Base-by-base conservation (phyloP, 2,329 filamentous ascomycete genomes). In the Paraphoma chrysanthemicola region DNA sequence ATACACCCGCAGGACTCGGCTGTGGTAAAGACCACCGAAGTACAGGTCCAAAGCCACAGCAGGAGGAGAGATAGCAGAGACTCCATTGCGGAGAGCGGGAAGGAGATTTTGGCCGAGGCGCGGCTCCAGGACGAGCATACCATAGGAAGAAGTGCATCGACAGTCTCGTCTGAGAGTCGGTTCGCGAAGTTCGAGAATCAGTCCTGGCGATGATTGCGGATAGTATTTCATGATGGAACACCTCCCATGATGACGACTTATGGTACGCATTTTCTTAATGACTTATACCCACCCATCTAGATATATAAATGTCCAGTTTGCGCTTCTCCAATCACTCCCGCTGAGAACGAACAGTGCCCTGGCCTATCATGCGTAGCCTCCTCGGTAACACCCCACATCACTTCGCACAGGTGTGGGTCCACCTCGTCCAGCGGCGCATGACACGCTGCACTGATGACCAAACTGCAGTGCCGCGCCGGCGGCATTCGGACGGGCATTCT, bases 401-500 rank as follows among this genome's bases (percentile, higher is more conserved):
- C 57, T 9, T 53, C 60, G 28, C 56, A 14, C 16, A 70, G 42
- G 11, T 61, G 54, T 7, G 59, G 44, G n/a, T 63, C 54, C 9
- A 56, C 47, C 6, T 66, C 61, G 30, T 60, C 62, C 12, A 17
- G 51, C 4, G 48, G 38, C 3, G 56, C 44, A 59, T 73, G 70
- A 46, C 69, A 72, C 3, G 68, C 62, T 1, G 71, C 69, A 47
- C 60, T 60, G 8, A 73, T 72, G 2, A 60, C 57, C 2, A 66
- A 31, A 53, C 68, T 94, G 29, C 88, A 90, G 77, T 81, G 93
- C 60, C 90, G 88, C 29, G 90, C 92, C 81, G 93, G 91, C 75
- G 91, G 90, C 56, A 92, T 92, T 57, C 82, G 92, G n/a, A 88
- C 33, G 88, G 6, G 91, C 11, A 90, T 89, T 1, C 88, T 88